Evolutionary conservation across 164 flowering plant genomes (phyloP).

Genomic region (Buxus sempervirens): DNA sequence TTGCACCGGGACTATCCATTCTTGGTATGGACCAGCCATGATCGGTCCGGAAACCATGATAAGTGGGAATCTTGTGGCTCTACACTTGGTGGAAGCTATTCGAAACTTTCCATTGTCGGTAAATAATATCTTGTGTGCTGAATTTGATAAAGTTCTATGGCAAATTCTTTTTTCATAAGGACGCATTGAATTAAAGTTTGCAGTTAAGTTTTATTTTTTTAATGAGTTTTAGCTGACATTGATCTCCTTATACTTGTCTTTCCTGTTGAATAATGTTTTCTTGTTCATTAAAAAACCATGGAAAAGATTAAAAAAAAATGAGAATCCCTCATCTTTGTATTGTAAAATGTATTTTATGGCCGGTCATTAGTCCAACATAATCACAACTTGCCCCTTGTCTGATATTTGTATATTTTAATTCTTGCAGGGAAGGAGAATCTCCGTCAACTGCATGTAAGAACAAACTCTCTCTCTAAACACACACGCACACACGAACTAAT

Average conservation of each 20-base stretch:
- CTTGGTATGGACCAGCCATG: no score
- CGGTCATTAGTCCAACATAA: neutral
- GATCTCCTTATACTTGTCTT: neutral
- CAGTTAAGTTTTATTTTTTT: no score
- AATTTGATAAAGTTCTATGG: neutral
- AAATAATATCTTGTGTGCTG: neutral
- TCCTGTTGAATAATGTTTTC: neutral
- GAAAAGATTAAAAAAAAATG: neutral
- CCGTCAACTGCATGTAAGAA: conserved; percentile 44
- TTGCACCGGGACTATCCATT: no score
- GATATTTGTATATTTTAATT: conserved; percentile 14
- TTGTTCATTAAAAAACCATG: neutral
- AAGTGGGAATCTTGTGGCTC: no score
- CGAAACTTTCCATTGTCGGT: no score
- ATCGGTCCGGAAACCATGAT: no score
- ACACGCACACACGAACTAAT: neutral
- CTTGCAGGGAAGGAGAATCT: conserved; percentile 41
- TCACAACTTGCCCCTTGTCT: conserved; percentile 6
- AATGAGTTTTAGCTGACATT: neutral
- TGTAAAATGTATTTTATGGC: no score
- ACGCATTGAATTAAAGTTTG: neutral
- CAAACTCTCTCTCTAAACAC: neutral
- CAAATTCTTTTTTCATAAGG: neutral
- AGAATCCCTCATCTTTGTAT: neutral
- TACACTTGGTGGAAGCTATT: no score